Base-by-base conservation (phyloP, 2,329 filamentous ascomycete species). In the Neophaeococcomyces aloes region DNA sequence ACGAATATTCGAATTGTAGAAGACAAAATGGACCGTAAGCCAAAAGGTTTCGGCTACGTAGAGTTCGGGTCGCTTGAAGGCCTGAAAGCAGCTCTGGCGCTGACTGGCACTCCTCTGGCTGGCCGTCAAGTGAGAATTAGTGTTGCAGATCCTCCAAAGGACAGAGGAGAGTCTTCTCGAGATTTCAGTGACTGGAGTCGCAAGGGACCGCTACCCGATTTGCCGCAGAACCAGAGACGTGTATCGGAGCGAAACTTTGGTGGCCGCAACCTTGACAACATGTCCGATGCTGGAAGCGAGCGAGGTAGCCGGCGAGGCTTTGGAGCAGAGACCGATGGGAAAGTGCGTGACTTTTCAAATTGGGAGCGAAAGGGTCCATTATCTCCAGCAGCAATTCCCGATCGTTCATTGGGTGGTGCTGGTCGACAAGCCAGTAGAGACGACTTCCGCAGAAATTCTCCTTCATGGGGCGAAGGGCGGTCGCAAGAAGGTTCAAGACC, bases 11-110 rank as follows among this genome's bases (percentile, higher is more conserved):
- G 91, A 58, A 87, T 98, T 57, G 94, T 98, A 52, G 89, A 95
- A 70, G 93, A 98, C 67, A 91, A 89, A 61, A 75, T 94, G 63
- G 83, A 91, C 61, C 79, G 83, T 65, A 87, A 88, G 60, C 91
- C 91, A 53, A 98, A 98, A 72, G 91, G 91, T 38, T 98, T 98
- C 59, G 91, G 89, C 49, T 98, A 98, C 63, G 89, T 94, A 53
- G 91, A 98, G 65, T 98, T 98, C 59, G 79, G 74, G 53, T 81
- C 79, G 40, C 69, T 91, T 34, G 89, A 96, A 38, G 89, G 89
- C 47, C 71, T 98, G 59, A 93, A 94, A 72, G 83, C 87, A 67
- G 91, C 91, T 45, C 75, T 98, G 52, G 78, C 79, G 47, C 75
- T 91, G 51, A 88, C 88, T 58, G 85, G 86, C 57, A 73, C 78